A percentile compares a stretch with the other conserved stretches of the same genome.
phyloP scores from a whole-genome alignment of 352 stramenopile genomes.

The Globisporangium spiculum region DNA sequence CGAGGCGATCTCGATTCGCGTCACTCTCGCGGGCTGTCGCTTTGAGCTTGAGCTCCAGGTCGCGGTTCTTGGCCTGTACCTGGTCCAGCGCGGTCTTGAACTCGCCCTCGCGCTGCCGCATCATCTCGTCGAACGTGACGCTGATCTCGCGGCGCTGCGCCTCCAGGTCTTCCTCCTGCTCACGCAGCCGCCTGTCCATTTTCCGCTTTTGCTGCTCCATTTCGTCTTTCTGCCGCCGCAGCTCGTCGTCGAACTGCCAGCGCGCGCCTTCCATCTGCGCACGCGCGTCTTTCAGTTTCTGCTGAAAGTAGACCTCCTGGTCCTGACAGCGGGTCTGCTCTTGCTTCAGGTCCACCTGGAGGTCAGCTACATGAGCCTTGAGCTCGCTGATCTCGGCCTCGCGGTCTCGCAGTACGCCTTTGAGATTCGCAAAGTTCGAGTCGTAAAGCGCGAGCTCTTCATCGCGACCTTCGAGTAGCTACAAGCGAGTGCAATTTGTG shows the following conservation, averaged over 20 bases:
- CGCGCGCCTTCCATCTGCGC: conserved; percentile 66
- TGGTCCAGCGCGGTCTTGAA: conserved; percentile 50
- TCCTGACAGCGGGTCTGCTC: conserved; percentile 38
- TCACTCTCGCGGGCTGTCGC: conserved; percentile 40
- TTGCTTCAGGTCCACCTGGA: conserved; percentile 49
- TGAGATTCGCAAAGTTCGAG: conserved; percentile 75
- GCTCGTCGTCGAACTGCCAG: conserved; percentile 77
- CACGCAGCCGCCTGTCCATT: conserved; percentile 50
- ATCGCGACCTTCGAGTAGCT: conserved; percentile 86
- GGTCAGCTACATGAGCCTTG: conserved; percentile 49
- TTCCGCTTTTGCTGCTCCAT: conserved; percentile 51
- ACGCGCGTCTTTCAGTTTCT: conserved; percentile 75
- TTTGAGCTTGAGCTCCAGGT: conserved; percentile 69
- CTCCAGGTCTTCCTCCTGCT: conserved; percentile 81
- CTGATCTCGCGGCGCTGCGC: conserved; percentile 68
- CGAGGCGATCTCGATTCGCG: conserved; percentile 33
- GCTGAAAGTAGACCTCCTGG: conserved; percentile 51
- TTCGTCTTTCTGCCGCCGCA: conserved; percentile 59
- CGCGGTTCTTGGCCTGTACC: conserved; percentile 34
- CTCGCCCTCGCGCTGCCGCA: conserved; percentile 61
- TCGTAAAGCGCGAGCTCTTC: conserved; percentile 89
- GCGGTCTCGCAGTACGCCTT: conserved; percentile 71
- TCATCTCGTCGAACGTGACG: conserved; percentile 75
- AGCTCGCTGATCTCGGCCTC: conserved; percentile 69
- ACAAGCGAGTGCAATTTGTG: not conserved